Base-by-base conservation (phyloP, 2,329 filamentous ascomycete genomes). In the Stenocarpella maydis region DNA sequence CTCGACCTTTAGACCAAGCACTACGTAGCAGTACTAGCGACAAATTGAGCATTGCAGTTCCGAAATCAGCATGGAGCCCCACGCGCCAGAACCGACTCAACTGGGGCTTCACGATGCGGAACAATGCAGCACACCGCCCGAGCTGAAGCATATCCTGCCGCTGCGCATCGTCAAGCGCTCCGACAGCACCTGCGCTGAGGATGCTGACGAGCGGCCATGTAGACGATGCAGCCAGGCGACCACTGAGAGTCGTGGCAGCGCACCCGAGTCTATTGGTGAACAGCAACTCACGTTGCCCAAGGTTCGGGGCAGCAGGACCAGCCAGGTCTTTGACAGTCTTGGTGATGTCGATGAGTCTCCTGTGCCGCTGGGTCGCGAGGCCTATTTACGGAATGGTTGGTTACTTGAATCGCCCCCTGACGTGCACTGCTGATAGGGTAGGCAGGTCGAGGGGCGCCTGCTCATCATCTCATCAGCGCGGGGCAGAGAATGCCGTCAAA, bases 111-210 rank as follows among this genome's bases (percentile, higher is more conserved):
- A 75, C 74, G 70, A 77, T 71, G 67, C 76, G 70, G 61, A 63
- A 24, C 67, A 60, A 47, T 14, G 50, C 41, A 12, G 28, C 21
- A 60, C 64, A 7, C 37, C 67, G 41, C 67, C 67, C 9, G 14
- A 60, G n/a, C 3, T 71, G 50, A 71, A 53, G 50, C 50, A 75
- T 49, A 74, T 85, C 21, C 80, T 80, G 39, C 87, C 87, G 14
- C 75, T 88, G 41, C 82, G 84, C 49, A 85, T 88, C 74, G 75
- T 83, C 74, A 88, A 87, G 74, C 78, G 78, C 67, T 69, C 65
- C 15, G 77, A 72, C 72, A 74, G 72, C 74, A 67, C 75, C 72
- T 37, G 61, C 34, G 50, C n/a, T 10, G 49, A 34, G 26, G 50
- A 45, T 15, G 4, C 39, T 17, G 67, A 69, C 3, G 64, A 65